Evolutionary conservation across 2,329 filamentous ascomycete species (phyloP), one percentile per base, ranked within the genome.

Genomic region (Trichoderma sp.): DNA sequence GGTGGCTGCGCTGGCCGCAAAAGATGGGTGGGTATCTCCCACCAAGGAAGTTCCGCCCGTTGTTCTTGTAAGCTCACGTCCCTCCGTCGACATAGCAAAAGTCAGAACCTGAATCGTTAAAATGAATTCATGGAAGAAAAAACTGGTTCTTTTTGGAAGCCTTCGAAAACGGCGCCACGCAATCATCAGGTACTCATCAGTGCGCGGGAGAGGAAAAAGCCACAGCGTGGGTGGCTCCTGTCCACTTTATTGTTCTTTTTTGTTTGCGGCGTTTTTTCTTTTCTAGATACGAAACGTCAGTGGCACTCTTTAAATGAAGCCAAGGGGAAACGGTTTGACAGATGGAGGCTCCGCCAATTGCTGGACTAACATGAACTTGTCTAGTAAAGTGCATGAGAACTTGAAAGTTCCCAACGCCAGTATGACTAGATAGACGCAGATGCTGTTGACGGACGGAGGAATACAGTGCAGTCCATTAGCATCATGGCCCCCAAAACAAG

Each of bases 111-210:
- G 59, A 62, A n/a, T 62, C 29, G 60, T 12, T 16, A 50, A 21
- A 53, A 53, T n/a, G 18, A 53, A 14, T 18, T 60, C 41, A 45
- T 60, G 24, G 38, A 21, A 66, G 18, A 31, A 31, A 31, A 31
- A 53, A 50, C 31, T 21, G 27, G 18, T 56, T 68, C 24, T 35
- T 68, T 68, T 56, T 18, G 65, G 65, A 68, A 68, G 53, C 45
- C 65, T 68, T 68, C 65, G 45, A 68, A 68, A 68, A 56, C 41
- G 45, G 41, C 65, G 65, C 65, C 65, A 68, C 56, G 63, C 24
- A 50, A 72, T 72, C 56, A 64, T 33, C 14, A 16, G 35, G 35
- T 38, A 38, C 35, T 38, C 35, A 38, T 38, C 35, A 38, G 35
- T 38, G 35, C 35, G 35, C 35, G 18, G 27, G 7, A 50, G 8